phyloP scores from a whole-genome alignment of 2,329 filamentous ascomycete genomes.

The Cylindrodendrum hubeiense region DNA sequence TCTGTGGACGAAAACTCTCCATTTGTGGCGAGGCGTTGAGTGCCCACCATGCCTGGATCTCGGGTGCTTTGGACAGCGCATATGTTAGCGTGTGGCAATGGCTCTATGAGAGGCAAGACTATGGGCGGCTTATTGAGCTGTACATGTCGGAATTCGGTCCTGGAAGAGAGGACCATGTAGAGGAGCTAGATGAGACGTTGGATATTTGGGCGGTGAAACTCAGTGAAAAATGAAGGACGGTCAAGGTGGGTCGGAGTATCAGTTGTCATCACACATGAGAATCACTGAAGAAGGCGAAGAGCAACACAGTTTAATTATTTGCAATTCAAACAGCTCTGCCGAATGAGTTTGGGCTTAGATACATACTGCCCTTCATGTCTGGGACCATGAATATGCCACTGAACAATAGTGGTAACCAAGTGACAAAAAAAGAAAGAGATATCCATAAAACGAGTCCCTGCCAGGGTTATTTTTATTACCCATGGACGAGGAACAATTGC shows the following conservation, averaged over 20 bases:
- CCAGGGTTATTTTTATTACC: slow-evolving; percentile 4
- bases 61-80: slow-evolving; percentile 52
- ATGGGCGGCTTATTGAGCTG: neutral
- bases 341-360: slow-evolving; percentile 2
- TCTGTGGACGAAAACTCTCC: slow-evolving; percentile 45
- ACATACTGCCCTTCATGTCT: slow-evolving; percentile 19
- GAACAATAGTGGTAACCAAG: neutral
- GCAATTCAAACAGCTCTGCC: neutral
- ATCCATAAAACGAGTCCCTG: slow-evolving; percentile 2
- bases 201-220: neutral
- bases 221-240: neutral
- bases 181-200: slow-evolving; percentile 15
- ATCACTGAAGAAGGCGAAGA: neutral
- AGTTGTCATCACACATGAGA: neutral
- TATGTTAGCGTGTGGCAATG: slow-evolving; percentile 27
- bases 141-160: slow-evolving; percentile 17
- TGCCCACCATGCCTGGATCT: slow-evolving; percentile 55
- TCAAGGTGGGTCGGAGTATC: no score
- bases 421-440: slow-evolving; percentile 3
- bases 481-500: slow-evolving; percentile 11
- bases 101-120: neutral
- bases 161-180: slow-evolving; percentile 3
- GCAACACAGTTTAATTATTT: neutral
- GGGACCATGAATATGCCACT: slow-evolving; percentile 15
- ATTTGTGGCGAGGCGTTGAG: slow-evolving; percentile 54